Conservation (phyloP, 352 stramenopile genomes). For the Pythium brachiatum region DNA sequence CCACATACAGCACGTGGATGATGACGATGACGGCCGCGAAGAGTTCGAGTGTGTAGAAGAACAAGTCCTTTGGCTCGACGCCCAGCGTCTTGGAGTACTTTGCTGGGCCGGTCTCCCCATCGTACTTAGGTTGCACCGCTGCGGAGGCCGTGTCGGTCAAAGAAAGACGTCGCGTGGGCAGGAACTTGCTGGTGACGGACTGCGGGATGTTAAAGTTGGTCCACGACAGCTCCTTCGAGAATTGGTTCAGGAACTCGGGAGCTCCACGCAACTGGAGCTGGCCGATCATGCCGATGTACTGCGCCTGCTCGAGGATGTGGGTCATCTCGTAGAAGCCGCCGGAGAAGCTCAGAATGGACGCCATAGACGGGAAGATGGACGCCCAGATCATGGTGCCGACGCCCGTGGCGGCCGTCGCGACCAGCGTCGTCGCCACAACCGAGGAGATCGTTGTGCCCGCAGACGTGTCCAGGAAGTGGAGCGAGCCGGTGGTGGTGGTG, state of each 20-base stretch:
- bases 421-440: conserved; percentile 69
- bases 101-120: conserved; percentile 54
- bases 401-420: conserved; percentile 41
- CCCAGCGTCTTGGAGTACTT: conserved; percentile 71
- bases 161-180: conserved; percentile 20
- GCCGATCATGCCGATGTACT: conserved; percentile 84
- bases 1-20: conserved; percentile 63
- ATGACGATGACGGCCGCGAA: conserved; percentile 56
- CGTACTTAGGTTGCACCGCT: conserved; percentile 28
- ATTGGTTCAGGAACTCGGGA: conserved; percentile 74
- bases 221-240: conserved; percentile 81
- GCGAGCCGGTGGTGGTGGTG: conserved; percentile 59
- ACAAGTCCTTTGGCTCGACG: conserved; percentile 60
- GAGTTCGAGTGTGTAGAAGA: conserved; percentile 77
- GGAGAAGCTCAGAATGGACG: conserved; percentile 60
- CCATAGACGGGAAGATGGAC: conserved; percentile 57
- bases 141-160: conserved; percentile 5
- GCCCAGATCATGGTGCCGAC: conserved; percentile 76
- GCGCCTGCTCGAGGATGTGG: conserved; percentile 81
- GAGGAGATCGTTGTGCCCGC: conserved; percentile 58
- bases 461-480: conserved; percentile 74
- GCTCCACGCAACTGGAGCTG: conserved; percentile 72
- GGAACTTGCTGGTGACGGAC: conserved; percentile 28
- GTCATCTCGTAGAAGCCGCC: conserved; percentile 84
- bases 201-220: conserved; percentile 86